These are phyloP conservation scores for Silene conica DNA, from an alignment of 148 eudicot species.

Conservation along the genomic window DNA sequence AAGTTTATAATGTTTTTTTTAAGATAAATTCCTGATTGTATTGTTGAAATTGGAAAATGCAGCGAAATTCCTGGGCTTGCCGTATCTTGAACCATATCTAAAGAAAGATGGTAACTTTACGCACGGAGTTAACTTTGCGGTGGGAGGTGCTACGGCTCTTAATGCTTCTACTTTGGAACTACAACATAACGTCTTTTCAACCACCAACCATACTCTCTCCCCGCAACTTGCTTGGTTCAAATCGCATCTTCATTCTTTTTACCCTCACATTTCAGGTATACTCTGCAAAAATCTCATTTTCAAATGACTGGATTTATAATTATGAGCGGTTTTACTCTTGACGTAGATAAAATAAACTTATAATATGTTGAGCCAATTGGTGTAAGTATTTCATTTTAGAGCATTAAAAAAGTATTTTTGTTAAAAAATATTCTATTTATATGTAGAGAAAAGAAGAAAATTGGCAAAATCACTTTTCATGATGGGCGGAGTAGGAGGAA, in stretches of 20 bases:
- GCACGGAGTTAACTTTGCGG: slow-evolving; percentile 23
- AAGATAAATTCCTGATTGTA: neutral
- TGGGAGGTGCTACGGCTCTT: slow-evolving; percentile 22
- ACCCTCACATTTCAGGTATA: slow-evolving; percentile 12
- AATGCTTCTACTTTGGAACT: neutral
- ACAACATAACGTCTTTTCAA: neutral
- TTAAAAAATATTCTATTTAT: too few relatives aligned
- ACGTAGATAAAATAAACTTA: too few relatives aligned
- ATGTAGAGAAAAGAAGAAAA: neutral
- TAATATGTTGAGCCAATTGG: too few relatives aligned
- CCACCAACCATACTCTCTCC: slow-evolving; percentile 1
- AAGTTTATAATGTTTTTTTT: too few relatives aligned
- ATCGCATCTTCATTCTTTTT: slow-evolving; percentile 9
- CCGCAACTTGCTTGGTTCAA: slow-evolving; percentile 19
- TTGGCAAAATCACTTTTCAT: slow-evolving; percentile 25
- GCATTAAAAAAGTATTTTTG: too few relatives aligned
- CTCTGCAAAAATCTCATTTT: neutral
- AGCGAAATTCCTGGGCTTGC: slow-evolving; percentile 4
- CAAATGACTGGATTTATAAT: too few relatives aligned
- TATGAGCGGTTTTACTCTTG: too few relatives aligned
- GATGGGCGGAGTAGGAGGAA: slow-evolving; percentile 41
- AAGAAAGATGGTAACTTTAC: slow-evolving; percentile 19
- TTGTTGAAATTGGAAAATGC: neutral
- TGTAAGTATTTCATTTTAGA: too few relatives aligned
- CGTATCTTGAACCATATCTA: slow-evolving; percentile 14